These are phyloP conservation scores for Penicillium silybi DNA, from an alignment of 495 filamentous ascomycete genomes.

Conservation along the genomic window DNA sequence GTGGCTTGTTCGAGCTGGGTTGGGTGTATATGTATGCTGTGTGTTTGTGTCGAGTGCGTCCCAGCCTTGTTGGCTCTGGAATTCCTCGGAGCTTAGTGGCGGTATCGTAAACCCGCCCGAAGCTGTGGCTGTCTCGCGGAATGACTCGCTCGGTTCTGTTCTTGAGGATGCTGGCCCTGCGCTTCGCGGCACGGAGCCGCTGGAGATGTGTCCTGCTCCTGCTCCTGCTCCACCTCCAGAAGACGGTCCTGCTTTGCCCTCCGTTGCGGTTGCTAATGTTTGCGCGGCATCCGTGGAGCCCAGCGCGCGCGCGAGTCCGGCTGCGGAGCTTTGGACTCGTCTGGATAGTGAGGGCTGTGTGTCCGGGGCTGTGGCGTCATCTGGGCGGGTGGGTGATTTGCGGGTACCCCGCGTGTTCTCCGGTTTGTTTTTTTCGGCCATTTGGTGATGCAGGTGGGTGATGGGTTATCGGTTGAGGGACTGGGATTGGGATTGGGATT, in stretches of 20 bases:
- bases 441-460: neutral
- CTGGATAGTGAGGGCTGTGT: slow-evolving; percentile 23
- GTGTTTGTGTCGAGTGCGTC: neutral
- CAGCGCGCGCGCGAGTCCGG: slow-evolving; percentile 32
- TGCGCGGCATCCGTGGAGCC: slow-evolving; percentile 17
- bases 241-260: slow-evolving; percentile 17
- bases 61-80: slow-evolving; percentile 25
- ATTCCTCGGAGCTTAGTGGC: slow-evolving; percentile 27
- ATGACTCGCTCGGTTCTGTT: slow-evolving; percentile 8
- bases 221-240: neutral
- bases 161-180: neutral
- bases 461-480: neutral
- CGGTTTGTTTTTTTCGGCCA: slow-evolving; percentile 6
- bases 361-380: neutral
- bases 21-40: slow-evolving; percentile 1
- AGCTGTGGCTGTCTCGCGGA: slow-evolving; percentile 6
- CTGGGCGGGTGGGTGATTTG: slow-evolving; percentile 1
- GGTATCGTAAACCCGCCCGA: slow-evolving; percentile 24
- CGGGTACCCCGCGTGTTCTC: slow-evolving; percentile 26
- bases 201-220: neutral
- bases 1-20: neutral
- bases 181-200: neutral
- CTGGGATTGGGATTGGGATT: neutral
- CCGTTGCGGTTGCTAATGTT: slow-evolving; percentile 20
- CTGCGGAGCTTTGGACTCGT: slow-evolving; percentile 39